Evolutionary conservation across 441 rosid genomes (phyloP).

Genomic region (Dalechampia spathulata): DNA sequence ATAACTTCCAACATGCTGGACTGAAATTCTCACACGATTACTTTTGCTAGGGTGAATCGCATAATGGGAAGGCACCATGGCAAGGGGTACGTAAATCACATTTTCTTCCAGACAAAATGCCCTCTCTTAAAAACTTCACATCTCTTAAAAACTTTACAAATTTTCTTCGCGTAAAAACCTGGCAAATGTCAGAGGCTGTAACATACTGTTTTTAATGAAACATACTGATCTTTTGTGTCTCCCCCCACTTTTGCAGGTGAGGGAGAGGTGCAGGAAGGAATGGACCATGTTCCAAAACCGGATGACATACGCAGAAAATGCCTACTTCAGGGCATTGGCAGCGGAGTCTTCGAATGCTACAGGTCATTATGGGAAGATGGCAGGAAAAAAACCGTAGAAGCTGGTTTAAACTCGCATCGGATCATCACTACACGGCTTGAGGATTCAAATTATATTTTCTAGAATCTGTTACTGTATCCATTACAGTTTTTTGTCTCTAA

Average conservation of each 20-base stretch:
- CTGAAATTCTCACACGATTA: conserved; percentile 3
- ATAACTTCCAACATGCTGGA: not conserved
- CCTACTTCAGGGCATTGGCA: conserved; percentile 36
- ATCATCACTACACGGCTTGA: conserved; percentile 7
- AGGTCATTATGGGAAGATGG: conserved; percentile 25
- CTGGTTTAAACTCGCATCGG: conserved; percentile 15
- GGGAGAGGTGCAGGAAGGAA: conserved; percentile 82
- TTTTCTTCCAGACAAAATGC: too few species aligned
- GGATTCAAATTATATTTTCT: conserved; percentile 15
- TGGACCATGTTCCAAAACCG: conserved; percentile 78
- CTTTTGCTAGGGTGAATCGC: conserved; percentile 58
- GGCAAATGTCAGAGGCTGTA: too few species aligned
- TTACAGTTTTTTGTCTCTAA: conserved; percentile 12
- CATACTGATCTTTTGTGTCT: not conserved
- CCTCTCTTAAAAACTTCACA: too few species aligned
- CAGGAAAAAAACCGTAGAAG: conserved; percentile 2
- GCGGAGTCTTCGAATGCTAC: conserved; percentile 33
- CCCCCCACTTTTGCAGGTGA: conserved; percentile 46
- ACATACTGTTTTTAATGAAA: not conserved
- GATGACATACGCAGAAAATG: conserved; percentile 56
- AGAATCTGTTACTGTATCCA: conserved; percentile 19
- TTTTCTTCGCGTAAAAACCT: too few species aligned
- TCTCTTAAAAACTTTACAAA: too few species aligned
- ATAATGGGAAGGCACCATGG: conserved; percentile 67
- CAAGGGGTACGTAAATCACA: conserved; percentile 57